A percentile compares a stretch with the other conserved stretches of the same genome.
Evolutionary conservation across 2,329 filamentous ascomycete genomes (phyloP).

Genomic region (Curvularia eragrostidis): DNA sequence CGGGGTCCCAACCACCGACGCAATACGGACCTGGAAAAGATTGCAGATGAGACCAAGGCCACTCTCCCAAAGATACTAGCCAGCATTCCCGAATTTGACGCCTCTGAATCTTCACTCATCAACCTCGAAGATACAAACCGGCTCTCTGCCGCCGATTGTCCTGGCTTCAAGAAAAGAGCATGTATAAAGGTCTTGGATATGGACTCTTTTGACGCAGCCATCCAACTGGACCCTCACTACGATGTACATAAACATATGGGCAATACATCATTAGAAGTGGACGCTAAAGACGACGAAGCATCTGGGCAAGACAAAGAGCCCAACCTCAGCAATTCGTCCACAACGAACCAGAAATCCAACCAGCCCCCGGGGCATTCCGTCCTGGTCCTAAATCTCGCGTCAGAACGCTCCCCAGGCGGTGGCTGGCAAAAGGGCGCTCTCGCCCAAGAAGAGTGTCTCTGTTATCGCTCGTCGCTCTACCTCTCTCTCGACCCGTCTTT

Average conservation of each 20-base stretch:
- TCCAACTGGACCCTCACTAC: conserved; percentile 34
- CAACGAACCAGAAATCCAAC: neutral
- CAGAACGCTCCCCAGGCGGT: conserved; percentile 64
- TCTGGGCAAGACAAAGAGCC: neutral
- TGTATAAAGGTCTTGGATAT: conserved; percentile 41
- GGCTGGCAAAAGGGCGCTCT: conserved; percentile 67
- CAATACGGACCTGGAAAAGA: conserved; percentile 31
- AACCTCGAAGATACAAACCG: conserved; percentile 23
- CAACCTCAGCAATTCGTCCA: neutral
- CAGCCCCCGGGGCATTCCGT: conserved; percentile 46
- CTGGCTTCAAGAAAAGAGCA: conserved; percentile 33
- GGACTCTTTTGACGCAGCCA: conserved; percentile 45
- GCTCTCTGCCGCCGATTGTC: conserved; percentile 32
- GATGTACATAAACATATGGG: conserved; percentile 18
- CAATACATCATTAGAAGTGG: neutral
- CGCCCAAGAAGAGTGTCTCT: conserved; percentile 74
- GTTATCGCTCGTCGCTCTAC: conserved; percentile 65
- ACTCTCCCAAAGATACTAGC: conserved; percentile 32
- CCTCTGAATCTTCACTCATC: conserved; percentile 27
- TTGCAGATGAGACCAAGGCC: conserved; percentile 37
- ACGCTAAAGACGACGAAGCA: neutral
- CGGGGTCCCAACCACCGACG: conserved; percentile 28
- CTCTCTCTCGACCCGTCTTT: conserved; percentile 56
- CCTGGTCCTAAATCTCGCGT: conserved; percentile 72
- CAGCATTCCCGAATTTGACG: conserved; percentile 26